These are phyloP conservation scores for Grigorovia transvaalensis DNA, from an alignment of 805 yeast genomes.

Conservation along the genomic window DNA sequence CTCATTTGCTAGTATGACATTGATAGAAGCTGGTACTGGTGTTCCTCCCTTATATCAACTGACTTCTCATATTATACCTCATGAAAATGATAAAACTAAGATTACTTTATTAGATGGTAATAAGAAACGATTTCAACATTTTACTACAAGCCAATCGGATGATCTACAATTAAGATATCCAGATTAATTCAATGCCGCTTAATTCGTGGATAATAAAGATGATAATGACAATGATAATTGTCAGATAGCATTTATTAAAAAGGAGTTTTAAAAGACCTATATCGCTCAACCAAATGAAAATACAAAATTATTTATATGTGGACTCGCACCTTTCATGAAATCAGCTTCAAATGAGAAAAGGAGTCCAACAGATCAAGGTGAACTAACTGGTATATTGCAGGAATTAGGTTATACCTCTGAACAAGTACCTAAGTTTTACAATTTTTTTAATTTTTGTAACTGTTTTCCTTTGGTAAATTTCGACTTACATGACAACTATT, in stretches of 20 bases:
- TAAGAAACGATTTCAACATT: constrained; percentile 66
- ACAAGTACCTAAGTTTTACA: constrained; percentile 77
- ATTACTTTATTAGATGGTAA: constrained; percentile 75
- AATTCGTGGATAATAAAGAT: constrained; percentile 63
- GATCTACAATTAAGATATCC: no score
- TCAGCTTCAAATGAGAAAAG: no score
- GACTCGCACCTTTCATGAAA: no score
- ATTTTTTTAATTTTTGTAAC: no score
- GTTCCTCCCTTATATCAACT: constrained; percentile 92
- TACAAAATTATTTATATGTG: no score
- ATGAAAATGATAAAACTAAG: constrained; percentile 85
- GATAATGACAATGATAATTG: constrained; percentile 11
- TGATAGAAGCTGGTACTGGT: constrained; percentile 95
- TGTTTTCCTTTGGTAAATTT: no score
- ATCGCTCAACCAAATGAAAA: constrained; percentile 60
- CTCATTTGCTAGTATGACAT: constrained; percentile 64
- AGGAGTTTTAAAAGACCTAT: constrained; percentile 54
- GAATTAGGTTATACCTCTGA: constrained; percentile 84
- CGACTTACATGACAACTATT: no score
- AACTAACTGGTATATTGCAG: constrained; percentile 73
- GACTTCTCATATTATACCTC: constrained; percentile 59
- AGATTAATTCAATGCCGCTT: constrained; percentile 65
- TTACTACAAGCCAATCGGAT: constrained; percentile 71
- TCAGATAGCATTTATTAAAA: constrained; percentile 66
- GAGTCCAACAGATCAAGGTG: no score